These are phyloP conservation scores for Corylus avellana DNA, from an alignment of 306 rosid genomes.

Conservation along the genomic window DNA sequence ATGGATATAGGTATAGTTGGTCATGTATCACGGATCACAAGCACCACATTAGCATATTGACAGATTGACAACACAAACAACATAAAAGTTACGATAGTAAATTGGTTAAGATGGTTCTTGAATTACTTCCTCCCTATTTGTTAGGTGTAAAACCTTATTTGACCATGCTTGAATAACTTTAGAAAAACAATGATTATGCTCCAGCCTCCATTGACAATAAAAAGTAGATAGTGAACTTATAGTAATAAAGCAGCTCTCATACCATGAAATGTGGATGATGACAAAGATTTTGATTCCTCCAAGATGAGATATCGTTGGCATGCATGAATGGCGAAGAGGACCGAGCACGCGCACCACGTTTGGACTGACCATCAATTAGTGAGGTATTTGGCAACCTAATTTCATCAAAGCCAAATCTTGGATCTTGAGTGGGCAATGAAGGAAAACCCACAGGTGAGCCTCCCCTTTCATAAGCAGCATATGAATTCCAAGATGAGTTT, in stretches of 20 bases:
- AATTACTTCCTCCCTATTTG: background rate
- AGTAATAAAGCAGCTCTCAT: constrained; percentile 12
- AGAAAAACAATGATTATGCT: constrained; percentile 5
- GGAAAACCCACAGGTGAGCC: constrained; percentile 32
- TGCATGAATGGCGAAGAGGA: constrained; percentile 31
- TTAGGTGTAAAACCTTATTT: no score
- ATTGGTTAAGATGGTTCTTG: background rate
- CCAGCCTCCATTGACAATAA: background rate
- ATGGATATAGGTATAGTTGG: background rate
- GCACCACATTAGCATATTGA: no score
- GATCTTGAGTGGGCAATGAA: constrained; percentile 40
- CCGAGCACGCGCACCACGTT: constrained; percentile 31
- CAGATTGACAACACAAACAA: background rate
- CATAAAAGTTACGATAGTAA: background rate
- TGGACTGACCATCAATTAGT: constrained; percentile 28
- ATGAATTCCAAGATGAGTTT: constrained; percentile 26
- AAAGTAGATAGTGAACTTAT: background rate
- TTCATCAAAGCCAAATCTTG: constrained; percentile 25
- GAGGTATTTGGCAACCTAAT: constrained; percentile 28
- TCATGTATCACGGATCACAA: background rate
- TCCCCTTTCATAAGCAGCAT: constrained; percentile 38
- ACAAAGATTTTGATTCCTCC: constrained; percentile 28
- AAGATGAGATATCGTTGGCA: constrained; percentile 34
- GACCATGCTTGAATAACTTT: background rate
- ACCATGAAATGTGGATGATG: constrained; percentile 39